Base-by-base conservation (phyloP, 495 filamentous ascomycete species). In the Trichoderma virens region DNA sequence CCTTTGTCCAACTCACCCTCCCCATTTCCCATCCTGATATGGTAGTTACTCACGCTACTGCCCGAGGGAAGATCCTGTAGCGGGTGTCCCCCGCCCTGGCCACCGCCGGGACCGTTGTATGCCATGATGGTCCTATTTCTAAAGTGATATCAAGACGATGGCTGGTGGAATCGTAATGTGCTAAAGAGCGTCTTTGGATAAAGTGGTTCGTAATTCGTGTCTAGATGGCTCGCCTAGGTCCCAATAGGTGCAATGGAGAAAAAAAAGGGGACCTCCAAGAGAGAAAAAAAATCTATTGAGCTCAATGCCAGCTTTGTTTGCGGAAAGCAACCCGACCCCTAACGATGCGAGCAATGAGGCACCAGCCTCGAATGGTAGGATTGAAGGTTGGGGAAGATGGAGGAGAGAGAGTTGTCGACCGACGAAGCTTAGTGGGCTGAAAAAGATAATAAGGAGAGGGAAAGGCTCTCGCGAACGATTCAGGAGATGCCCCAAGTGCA, bases 61-160 rank as follows among this genome's bases (percentile, higher is more conserved):
- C 81, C 76, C n/a, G 79, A 75, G 63, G 83, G 82, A 59, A 92
- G 78, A 73, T 92, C 87, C 67, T 91, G 85, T 66, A 91, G 76
- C 51, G 78, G 82, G 73, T 90, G 86, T 16, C 63, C 62, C 64
- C 82, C 83, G 39, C 67, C 73, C 23, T 45, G 61, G 59, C 59
- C 59, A 27, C 35, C 35, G 59, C 59, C 59, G n/a, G 31, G 30
- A 68, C 75, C 74, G 69, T 76, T 78, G 70, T 79, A 81, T 51
- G 79, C 79, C 79, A 82, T 82, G 66, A 62, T 75, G 64, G 71
- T 70, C 43, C 31, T 61, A 27, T 61, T 35, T 61, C 31, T 41
- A 61, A 61, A 35, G 38, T 61, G 60, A 20, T 61, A 35, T 30
- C 32, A 61, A 61, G 62, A 64, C 63, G 68, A 60, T 65, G 66